Evolutionary conservation across 106 monocot genomes (phyloP).

Genomic region (Acorus calamus): DNA sequence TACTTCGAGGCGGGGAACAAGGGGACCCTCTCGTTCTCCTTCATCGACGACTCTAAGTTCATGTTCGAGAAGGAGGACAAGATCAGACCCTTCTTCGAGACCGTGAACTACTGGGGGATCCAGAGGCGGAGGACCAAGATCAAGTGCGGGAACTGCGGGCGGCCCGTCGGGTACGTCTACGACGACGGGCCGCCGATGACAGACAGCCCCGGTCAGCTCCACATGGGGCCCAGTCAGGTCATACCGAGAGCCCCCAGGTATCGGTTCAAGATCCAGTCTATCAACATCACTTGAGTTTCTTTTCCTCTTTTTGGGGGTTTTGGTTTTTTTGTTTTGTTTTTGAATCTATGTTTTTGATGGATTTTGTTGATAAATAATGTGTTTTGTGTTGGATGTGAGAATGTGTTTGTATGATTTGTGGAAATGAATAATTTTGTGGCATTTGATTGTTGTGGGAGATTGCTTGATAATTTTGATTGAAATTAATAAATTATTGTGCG

Average conservation of each 20-base stretch:
- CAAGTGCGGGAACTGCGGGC: constrained; percentile 60
- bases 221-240: constrained; percentile 86
- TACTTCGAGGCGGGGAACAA: constrained; percentile 98
- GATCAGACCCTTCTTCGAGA: constrained; percentile 88
- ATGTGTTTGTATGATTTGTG: too few species aligned
- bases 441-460: too few species aligned
- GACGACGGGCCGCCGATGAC: constrained; percentile 85
- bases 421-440: too few species aligned
- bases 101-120: constrained; percentile 93
- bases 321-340: too few species aligned
- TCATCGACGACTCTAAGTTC: constrained; percentile 78
- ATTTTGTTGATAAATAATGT: too few species aligned
- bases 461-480: too few species aligned
- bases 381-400: too few species aligned
- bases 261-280: constrained; percentile 67
- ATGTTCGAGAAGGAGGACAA: constrained; percentile 58
- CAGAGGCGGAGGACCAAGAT: constrained; percentile 61
- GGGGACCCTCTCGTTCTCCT: constrained; percentile 83
- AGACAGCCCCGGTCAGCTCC: constrained; percentile 75
- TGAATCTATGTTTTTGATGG: too few species aligned
- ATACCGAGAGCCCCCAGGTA: constrained; percentile 71
- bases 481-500: too few species aligned
- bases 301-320: too few species aligned
- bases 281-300: constrained; percentile 7
- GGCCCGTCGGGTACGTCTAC: constrained; percentile 69